Conservation (phyloP, 2,329 filamentous ascomycete genomes). For the Thelonectria rubi region DNA sequence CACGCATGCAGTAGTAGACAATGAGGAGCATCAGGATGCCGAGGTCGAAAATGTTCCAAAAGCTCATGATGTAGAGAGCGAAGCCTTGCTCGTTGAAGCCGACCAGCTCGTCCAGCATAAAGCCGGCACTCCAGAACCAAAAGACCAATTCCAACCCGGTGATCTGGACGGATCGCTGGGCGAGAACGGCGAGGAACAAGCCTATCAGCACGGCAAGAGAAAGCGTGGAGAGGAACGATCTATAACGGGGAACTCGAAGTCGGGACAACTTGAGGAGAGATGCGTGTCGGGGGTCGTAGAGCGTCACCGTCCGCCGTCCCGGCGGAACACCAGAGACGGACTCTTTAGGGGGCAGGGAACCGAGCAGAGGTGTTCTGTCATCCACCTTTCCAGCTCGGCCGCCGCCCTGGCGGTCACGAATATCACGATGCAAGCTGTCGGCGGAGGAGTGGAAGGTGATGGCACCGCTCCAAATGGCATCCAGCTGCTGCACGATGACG, state of each 20-base stretch:
- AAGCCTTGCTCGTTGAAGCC: constrained; percentile 98
- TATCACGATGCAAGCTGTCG: constrained; percentile 79
- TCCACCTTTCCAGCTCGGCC: constrained; percentile 49
- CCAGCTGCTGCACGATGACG: constrained; percentile 91
- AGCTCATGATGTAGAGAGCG: constrained; percentile 95
- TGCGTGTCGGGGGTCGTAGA: constrained; percentile 91
- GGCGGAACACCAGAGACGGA: constrained; percentile 49
- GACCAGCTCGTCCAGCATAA: constrained; percentile 95
- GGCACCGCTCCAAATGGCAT: constrained; percentile 95
- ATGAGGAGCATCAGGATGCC: constrained; percentile 88
- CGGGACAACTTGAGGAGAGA: constrained; percentile 92
- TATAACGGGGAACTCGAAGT: constrained; percentile 88
- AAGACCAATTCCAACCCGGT: constrained; percentile 87
- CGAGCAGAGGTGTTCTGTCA: constrained; percentile 62
- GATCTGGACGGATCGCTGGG: constrained; percentile 79
- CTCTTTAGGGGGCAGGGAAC: constrained; percentile 46
- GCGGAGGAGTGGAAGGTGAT: constrained; percentile 93
- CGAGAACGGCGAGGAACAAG: constrained; percentile 84
- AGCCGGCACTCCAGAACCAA: constrained; percentile 98
- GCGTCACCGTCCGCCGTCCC: constrained; percentile 77
- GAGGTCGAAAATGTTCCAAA: constrained; percentile 96
- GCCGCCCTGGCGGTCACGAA: constrained; percentile 42
- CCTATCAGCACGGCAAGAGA: constrained; percentile 87
- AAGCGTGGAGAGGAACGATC: constrained; percentile 87
- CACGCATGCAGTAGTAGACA: constrained; percentile 87